Conservation (phyloP, 2,329 filamentous ascomycete species). For the Tolypocladium inflatum region DNA sequence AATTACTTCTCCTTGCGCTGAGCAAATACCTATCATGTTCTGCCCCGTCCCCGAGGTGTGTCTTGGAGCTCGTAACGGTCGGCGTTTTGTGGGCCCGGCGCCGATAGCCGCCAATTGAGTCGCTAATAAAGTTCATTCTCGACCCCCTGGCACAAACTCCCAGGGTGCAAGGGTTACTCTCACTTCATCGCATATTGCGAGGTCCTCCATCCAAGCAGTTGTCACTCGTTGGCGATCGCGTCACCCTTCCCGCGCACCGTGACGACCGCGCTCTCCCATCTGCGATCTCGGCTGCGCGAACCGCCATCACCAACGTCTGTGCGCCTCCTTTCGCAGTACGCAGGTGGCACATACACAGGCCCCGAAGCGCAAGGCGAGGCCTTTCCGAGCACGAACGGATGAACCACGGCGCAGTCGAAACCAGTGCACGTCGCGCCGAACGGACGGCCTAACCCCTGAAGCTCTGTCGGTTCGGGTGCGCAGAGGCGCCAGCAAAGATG, state of each 20-base stretch:
- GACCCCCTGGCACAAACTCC: not conserved
- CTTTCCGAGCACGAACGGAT: not conserved
- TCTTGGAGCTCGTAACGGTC: not conserved
- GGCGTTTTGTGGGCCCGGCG: slow-evolving; percentile 7
- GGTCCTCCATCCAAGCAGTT: not conserved
- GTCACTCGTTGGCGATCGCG: not conserved
- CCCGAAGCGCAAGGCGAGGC: not conserved
- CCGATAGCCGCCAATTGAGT: slow-evolving; percentile 2
- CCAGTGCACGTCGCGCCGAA: not conserved
- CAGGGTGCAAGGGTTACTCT: not conserved
- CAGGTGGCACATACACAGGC: not conserved
- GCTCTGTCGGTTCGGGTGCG: not conserved
- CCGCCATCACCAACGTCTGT: not conserved
- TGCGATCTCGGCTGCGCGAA: not conserved
- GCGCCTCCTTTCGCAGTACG: not conserved
- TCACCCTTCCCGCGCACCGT: not conserved
- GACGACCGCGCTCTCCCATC: not conserved
- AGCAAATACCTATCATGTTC: not conserved
- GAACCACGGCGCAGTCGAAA: not conserved
- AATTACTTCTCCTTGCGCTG: not conserved
- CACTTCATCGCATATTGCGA: not conserved
- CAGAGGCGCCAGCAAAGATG: slow-evolving; percentile 41
- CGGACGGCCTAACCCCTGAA: not conserved
- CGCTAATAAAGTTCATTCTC: not conserved
- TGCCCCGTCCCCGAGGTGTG: not conserved